phyloP scores from a whole-genome alignment of 495 filamentous ascomycete species.

The Penicillium desertorum region DNA sequence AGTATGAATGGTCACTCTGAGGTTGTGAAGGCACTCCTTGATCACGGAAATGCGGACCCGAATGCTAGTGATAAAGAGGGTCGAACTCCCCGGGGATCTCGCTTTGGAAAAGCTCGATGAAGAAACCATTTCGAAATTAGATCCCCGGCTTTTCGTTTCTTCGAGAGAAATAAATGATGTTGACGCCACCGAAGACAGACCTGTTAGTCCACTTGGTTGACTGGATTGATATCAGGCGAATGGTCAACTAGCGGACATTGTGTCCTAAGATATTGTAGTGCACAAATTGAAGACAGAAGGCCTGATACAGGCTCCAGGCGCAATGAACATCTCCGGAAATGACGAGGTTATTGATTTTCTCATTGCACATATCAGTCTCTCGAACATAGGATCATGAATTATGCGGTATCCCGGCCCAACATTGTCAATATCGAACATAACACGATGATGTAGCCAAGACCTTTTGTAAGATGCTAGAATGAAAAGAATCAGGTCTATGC shows the following conservation, averaged over 20 bases:
- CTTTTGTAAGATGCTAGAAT: conserved; percentile 15
- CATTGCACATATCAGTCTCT: conserved; percentile 6
- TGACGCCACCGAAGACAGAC: background rate
- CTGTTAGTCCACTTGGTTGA: background rate
- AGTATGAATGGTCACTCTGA: background rate
- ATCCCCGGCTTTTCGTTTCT: background rate
- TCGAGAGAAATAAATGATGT: background rate
- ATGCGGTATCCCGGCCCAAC: conserved; percentile 2
- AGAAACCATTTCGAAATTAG: background rate
- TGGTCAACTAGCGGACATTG: background rate
- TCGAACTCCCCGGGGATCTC: background rate
- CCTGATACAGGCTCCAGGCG: background rate
- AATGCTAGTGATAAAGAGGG: background rate
- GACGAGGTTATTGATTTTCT: background rate
- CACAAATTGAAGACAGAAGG: background rate
- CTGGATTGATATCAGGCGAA: background rate
- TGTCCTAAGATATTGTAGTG: background rate
- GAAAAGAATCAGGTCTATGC: conserved; percentile 31
- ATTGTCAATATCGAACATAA: conserved; percentile 4
- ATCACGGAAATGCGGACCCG: background rate
- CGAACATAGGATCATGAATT: conserved; percentile 13
- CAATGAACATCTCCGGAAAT: background rate
- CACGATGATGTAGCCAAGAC: conserved; percentile 4
- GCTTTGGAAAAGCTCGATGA: background rate
- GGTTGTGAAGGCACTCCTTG: background rate